Evolutionary conservation across 306 rosid genomes (phyloP), one percentile per base, ranked within the genome.

Genomic region (Prunus campanulata): DNA sequence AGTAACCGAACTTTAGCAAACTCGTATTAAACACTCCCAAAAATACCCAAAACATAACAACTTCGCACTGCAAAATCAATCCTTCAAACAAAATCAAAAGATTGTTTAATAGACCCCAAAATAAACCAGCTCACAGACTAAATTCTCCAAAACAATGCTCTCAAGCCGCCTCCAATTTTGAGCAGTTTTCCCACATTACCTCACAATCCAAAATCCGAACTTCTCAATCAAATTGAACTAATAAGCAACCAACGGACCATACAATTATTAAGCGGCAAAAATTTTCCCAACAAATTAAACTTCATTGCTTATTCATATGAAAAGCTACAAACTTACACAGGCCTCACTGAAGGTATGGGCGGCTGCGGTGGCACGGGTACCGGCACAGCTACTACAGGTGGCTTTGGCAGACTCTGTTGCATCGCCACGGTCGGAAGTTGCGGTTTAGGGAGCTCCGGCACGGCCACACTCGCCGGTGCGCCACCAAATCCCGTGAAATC

Each of bases 401-500:
- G 70, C 61, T 32, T 27, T 11, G 70, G 70, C 48, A 27, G 70
- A 61, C 48, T 74, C 70, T 29, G 75, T 20, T 75, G 39, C 72
- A 77, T 30, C 39, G 52, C 25, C 52, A 19, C 75, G 12, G 66
- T 15, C 32, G 57, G 60, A 15, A 82, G 22, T 39, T 81, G 85
- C 73, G 81, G 78, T 75, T 84, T 89, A 29, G 79, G 66, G 22
- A 82, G 85, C 42, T 85, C 91, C 64, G 83, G 84, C 77, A 77
- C 44, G 10, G 66, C 86, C 30, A 55, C 76, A 71, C 76, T 75
- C 4, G 78, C 83, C 32, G 90, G 75, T 19, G 78, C 55, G 15
- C 85, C 92, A n/a, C 88, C 87, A 48, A 77, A 82, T 47, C 86
- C 93, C 3, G 92, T 89, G 81, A 96, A 96, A 89, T 92, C 96